phyloP scores from a whole-genome alignment of 805 yeast species.

The Jamesozyma gamospora region DNA sequence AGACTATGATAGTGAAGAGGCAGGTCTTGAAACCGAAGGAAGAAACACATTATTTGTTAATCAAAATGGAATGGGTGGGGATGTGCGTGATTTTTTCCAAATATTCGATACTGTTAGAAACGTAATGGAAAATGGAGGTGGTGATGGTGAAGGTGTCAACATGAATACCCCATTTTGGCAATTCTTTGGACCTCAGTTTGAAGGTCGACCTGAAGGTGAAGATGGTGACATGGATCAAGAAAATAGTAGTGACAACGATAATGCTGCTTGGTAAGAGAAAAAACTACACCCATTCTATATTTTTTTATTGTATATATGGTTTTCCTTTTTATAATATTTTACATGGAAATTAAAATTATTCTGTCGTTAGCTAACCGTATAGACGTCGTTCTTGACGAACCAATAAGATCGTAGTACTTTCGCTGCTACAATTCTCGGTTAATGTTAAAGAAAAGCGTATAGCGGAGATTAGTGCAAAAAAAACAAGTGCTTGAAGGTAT shows the following conservation, averaged over 20 bases:
- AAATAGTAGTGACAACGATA: conserved; percentile 1
- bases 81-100: conserved; percentile 20
- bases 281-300: background rate
- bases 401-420: conserved; percentile 1
- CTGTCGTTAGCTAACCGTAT: too few species aligned
- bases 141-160: conserved; percentile 11
- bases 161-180: conserved; percentile 16
- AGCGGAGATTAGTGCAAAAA: conserved; percentile 4
- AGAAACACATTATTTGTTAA: conserved; percentile 5
- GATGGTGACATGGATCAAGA: conserved; percentile 3
- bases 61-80: conserved; percentile 12
- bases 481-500: too few species aligned
- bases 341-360: too few species aligned
- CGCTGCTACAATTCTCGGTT: background rate
- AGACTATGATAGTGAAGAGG: conserved; percentile 8
- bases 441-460: background rate
- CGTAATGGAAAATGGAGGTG: conserved; percentile 11
- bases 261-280: background rate
- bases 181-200: conserved; percentile 17
- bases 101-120: conserved; percentile 20
- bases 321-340: too few species aligned
- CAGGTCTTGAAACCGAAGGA: conserved; percentile 5
- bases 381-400: conserved; percentile 4
- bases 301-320: background rate
- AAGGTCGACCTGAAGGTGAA: conserved; percentile 7